Conservation (phyloP, 495 filamentous ascomycete genomes). For the Tetracladium marchalianum region DNA sequence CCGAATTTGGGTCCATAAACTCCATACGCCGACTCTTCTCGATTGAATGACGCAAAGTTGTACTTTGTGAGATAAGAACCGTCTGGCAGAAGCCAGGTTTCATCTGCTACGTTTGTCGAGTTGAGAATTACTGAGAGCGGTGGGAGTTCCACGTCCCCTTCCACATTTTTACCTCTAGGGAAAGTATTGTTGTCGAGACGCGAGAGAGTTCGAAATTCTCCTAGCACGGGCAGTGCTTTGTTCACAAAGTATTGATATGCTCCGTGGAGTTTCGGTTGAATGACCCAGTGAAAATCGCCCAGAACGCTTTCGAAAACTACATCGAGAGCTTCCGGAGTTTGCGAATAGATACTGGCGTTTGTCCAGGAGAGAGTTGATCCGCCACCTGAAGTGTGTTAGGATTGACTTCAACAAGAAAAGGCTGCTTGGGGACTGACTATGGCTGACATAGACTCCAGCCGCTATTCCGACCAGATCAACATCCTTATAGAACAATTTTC, state of each 20-base stretch:
- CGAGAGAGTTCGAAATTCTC: slow-evolving; percentile 32
- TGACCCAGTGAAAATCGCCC: slow-evolving; percentile 33
- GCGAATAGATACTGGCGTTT: slow-evolving; percentile 21
- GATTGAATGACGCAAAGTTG: slow-evolving; percentile 24
- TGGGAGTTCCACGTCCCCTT: slow-evolving; percentile 27
- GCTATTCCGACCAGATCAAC: slow-evolving; percentile 29
- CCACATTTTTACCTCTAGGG: slow-evolving; percentile 24
- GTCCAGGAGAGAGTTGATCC: slow-evolving; percentile 27
- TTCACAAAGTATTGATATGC: slow-evolving; percentile 37
- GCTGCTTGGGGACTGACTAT: slow-evolving; percentile 18
- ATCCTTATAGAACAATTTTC: slow-evolving; percentile 27
- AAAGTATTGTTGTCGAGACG: slow-evolving; percentile 29
- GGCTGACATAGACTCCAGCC: slow-evolving; percentile 31
- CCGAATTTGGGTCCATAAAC: slow-evolving; percentile 29
- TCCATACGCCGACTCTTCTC: slow-evolving; percentile 23
- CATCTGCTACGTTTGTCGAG: slow-evolving; percentile 30
- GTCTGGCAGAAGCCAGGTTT: slow-evolving; percentile 30
- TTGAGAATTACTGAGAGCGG: slow-evolving; percentile 23
- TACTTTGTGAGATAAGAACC: slow-evolving; percentile 35
- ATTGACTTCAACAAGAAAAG: not conserved
- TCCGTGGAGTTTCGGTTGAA: slow-evolving; percentile 25
- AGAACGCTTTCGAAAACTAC: slow-evolving; percentile 25
- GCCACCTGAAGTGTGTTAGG: slow-evolving; percentile 18
- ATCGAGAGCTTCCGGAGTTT: slow-evolving; percentile 25
- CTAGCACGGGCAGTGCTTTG: slow-evolving; percentile 26